Conservation (phyloP, 495 filamentous ascomycete genomes). For the Haplographium delicatum region DNA sequence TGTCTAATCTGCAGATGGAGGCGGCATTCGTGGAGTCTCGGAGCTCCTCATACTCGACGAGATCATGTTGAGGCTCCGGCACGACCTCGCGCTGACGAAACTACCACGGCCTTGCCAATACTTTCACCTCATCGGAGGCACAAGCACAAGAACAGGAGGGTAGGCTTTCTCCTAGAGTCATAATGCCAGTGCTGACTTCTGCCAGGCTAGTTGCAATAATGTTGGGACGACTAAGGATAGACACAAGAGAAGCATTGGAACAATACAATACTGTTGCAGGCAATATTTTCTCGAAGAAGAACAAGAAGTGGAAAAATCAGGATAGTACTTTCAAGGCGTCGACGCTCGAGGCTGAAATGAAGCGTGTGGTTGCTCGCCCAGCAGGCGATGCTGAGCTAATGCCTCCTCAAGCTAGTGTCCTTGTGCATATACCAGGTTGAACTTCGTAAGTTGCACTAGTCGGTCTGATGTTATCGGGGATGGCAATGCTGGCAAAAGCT, state of each 20-base stretch:
- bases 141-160: slow-evolving; percentile 37
- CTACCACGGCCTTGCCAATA: slow-evolving; percentile 33
- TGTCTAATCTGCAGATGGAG: slow-evolving; percentile 27
- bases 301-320: slow-evolving; percentile 14
- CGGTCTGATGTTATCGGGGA: not conserved
- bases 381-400: no score
- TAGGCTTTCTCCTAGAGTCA: slow-evolving; percentile 7
- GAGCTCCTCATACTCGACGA: slow-evolving; percentile 30
- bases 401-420: slow-evolving; percentile 7
- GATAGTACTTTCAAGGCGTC: slow-evolving; percentile 22
- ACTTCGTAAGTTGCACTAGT: not conserved
- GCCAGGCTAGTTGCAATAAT: slow-evolving; percentile 33
- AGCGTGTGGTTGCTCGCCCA: not conserved
- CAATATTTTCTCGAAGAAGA: slow-evolving; percentile 25
- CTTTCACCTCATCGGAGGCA: slow-evolving; percentile 36
- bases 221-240: slow-evolving; percentile 34
- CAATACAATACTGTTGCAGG: slow-evolving; percentile 25
- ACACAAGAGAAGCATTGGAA: slow-evolving; percentile 26
- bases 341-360: slow-evolving; percentile 11
- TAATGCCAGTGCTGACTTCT: not conserved
- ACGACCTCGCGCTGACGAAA: slow-evolving; percentile 9
- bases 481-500: not conserved
- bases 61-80: slow-evolving; percentile 30
- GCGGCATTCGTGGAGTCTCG: slow-evolving; percentile 33
- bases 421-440: slow-evolving; percentile 5